phyloP scores from a whole-genome alignment of 495 filamentous ascomycete species.

The Penicillium malachiteum region DNA sequence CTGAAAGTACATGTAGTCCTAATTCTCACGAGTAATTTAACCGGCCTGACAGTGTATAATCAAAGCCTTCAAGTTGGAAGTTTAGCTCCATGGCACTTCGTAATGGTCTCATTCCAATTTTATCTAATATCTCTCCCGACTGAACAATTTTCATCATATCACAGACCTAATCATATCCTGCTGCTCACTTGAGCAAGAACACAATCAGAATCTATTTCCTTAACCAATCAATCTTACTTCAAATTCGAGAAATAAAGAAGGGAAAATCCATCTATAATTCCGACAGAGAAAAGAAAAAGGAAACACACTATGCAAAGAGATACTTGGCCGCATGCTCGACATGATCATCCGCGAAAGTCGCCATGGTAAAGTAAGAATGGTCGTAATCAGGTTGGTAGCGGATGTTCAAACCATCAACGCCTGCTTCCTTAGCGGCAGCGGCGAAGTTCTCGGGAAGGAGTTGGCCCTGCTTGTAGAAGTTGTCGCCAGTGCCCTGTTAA shows the following conservation, averaged over 20 bases:
- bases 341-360: slow-evolving; percentile 85
- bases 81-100: too few species aligned
- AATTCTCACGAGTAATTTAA: too few species aligned
- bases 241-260: slow-evolving; percentile 11
- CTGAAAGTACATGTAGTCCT: slow-evolving; percentile 17
- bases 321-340: slow-evolving; percentile 87
- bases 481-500: slow-evolving; percentile 77
- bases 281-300: slow-evolving; percentile 15
- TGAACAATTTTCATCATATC: slow-evolving; percentile 8
- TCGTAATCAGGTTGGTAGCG: slow-evolving; percentile 92
- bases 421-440: slow-evolving; percentile 70
- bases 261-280: background rate
- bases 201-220: slow-evolving; percentile 22
- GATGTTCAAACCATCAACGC: slow-evolving; percentile 63
- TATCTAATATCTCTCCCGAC: background rate
- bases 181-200: slow-evolving; percentile 18
- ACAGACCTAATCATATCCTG: slow-evolving; percentile 14
- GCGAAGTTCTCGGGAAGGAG: slow-evolving; percentile 91
- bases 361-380: slow-evolving; percentile 94
- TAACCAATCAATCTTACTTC: slow-evolving; percentile 1
- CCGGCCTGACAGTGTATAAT: too few species aligned
- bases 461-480: slow-evolving; percentile 92
- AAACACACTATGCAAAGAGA: slow-evolving; percentile 58
- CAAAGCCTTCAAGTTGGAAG: too few species aligned
- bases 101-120: too few species aligned